Percentiles rank a stretch among this genome's conserved stretches.
Conservation (phyloP, 1,139 yeast genomes). For the Pichia sp. region DNA sequence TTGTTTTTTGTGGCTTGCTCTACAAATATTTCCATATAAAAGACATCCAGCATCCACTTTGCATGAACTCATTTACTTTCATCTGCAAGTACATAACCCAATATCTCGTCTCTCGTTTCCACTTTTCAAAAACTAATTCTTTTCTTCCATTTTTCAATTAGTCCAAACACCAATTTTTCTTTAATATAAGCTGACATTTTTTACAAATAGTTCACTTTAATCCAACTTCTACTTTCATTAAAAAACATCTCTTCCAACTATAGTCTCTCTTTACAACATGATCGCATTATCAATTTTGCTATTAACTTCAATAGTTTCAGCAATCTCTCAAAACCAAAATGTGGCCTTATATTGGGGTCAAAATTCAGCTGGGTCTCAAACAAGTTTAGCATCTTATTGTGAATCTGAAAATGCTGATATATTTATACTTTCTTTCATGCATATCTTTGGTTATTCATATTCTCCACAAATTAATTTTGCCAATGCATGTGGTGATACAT, state of each 20-base stretch:
- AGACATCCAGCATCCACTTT: background rate
- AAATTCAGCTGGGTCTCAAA: slow-evolving; percentile 70
- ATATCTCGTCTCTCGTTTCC: background rate
- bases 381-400: slow-evolving; percentile 62
- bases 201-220: background rate
- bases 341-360: slow-evolving; percentile 93
- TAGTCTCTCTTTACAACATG: background rate
- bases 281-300: slow-evolving; percentile 6
- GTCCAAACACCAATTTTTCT: background rate
- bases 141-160: background rate
- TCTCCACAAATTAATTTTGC: slow-evolving; percentile 60
- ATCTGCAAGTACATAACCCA: no score
- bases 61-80: background rate
- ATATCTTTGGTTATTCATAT: slow-evolving; percentile 47
- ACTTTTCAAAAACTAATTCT: background rate
- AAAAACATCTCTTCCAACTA: background rate
- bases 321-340: slow-evolving; percentile 41
- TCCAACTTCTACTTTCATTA: background rate
- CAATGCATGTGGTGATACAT: slow-evolving; percentile 51
- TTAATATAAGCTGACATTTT: background rate
- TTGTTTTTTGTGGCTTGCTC: background rate
- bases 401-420: slow-evolving; percentile 63
- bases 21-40: background rate
- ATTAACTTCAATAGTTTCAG: slow-evolving; percentile 12
- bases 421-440: slow-evolving; percentile 63